Conservation (phyloP, 495 filamentous ascomycete species). For the Astrothelium subdiscretum region DNA sequence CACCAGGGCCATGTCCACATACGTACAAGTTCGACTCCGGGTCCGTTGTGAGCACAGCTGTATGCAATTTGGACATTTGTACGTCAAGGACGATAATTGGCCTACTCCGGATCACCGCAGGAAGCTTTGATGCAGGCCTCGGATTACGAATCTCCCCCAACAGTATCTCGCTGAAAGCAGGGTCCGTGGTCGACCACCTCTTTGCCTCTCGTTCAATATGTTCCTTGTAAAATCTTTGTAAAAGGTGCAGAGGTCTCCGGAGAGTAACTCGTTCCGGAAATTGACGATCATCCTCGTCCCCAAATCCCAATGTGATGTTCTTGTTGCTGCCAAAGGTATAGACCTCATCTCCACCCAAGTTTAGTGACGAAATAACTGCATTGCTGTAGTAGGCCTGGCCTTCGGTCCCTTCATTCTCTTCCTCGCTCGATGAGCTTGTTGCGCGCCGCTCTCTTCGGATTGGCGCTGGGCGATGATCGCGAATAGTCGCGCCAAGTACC, state of each 20-base stretch:
- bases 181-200: constrained; percentile 19
- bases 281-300: constrained; percentile 86
- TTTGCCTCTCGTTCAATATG: constrained; percentile 19
- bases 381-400: constrained; percentile 9
- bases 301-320: constrained; percentile 82
- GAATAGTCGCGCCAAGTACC: constrained; percentile 73
- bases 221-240: constrained; percentile 49
- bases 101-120: constrained; percentile 53
- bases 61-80: constrained; percentile 82
- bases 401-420: constrained; percentile 28
- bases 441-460: constrained; percentile 21
- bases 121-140: constrained; percentile 42
- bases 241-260: constrained; percentile 67
- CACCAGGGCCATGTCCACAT: constrained; percentile 84
- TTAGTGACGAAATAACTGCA: constrained; percentile 12
- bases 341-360: constrained; percentile 65
- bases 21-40: constrained; percentile 85
- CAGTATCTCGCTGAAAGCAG: constrained; percentile 12
- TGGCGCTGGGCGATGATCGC: constrained; percentile 31
- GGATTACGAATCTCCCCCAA: constrained; percentile 18
- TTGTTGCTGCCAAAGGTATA: constrained; percentile 93
- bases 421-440: constrained; percentile 19
- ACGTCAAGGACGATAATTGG: constrained; percentile 65
- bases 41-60: constrained; percentile 80
- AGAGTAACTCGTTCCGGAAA: constrained; percentile 74